Evolutionary conservation across 768 basidiomycete species (phyloP), one percentile per base, ranked within the genome.

Genomic region (Xerocomus spinulosus): DNA sequence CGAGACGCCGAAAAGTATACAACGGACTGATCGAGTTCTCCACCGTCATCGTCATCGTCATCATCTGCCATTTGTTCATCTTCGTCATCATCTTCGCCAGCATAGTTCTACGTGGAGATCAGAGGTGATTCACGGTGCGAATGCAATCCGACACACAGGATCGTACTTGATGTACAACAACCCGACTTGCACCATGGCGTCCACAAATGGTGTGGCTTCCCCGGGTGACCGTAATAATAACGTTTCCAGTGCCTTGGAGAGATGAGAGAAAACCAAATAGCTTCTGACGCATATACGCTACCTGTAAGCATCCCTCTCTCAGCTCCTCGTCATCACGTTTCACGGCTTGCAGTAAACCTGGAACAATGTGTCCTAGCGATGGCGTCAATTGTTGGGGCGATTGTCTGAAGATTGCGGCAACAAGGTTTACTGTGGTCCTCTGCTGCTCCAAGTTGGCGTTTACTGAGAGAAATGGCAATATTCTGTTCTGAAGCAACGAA

Each of bases 121-220:
- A 55, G 21, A 34, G 26, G 38, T n/a, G 24, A 20, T 12, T 13
- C 14, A 3, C 29, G 18, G 50, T 8, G 12, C 5, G 23, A 38
- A 34, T 23, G 12, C 7, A 10, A 36, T 12, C 5, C 6, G 20
- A 48, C 45, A 57, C 61, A 94, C 92, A 0, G 95, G 95, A 66
- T 99, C 96, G 62, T 91, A 87, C 63, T 91, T 94, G 71, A 99
- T 86, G 55, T 83, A 84, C 50, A 84, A 80, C 40, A 74, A 78
- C 4, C 87, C 91, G 23, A 78, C 72, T 50, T 85, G 81, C 14
- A 88, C 73, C 54, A 94, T 85, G 8, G 75, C 67, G 42, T 69
- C 70, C 28, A 95, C 65, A 63, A 83, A 92, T 0, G 84, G 76
- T 0, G 86, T 82, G 25, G 87, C 80, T 58, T 96, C 93, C 6